phyloP scores from a whole-genome alignment of 768 basidiomycete genomes.

The Tephrocybe sp. region DNA sequence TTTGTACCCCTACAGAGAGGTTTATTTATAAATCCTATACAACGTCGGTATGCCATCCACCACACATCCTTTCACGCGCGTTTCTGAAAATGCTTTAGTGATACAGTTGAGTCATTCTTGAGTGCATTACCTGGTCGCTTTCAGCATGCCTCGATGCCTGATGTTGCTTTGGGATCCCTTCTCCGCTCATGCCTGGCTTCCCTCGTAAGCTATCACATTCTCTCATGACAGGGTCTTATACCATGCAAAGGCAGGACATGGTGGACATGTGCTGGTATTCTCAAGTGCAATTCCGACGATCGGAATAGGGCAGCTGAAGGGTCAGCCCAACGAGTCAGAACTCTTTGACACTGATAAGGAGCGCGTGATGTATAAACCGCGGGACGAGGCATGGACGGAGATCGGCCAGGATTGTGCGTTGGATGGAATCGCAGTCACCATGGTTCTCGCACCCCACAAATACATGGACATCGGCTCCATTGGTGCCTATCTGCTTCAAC shows the following conservation, averaged over 20 bases:
- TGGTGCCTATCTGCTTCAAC: conserved; percentile 39
- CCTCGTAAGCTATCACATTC: conserved; percentile 47
- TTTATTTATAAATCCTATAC: conserved; percentile 73
- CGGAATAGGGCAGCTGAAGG: conserved; percentile 69
- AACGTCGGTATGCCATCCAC: conserved; percentile 60
- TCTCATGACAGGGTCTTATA: conserved; percentile 1
- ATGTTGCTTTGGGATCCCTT: conserved; percentile 78
- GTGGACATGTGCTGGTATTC: conserved; percentile 79
- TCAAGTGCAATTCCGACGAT: conserved; percentile 66
- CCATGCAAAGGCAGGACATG: conserved; percentile 51
- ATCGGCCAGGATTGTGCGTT: conserved; percentile 88
- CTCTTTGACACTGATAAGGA: conserved; percentile 88
- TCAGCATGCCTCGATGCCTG: conserved; percentile 41
- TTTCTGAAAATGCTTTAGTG: conserved; percentile 32
- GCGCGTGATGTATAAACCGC: conserved; percentile 72
- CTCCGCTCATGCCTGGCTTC: conserved; percentile 70
- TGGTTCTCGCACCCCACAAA: conserved; percentile 81
- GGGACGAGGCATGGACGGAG: conserved; percentile 77
- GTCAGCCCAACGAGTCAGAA: conserved; percentile 58
- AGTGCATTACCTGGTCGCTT: conserved; percentile 63
- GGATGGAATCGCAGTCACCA: conserved; percentile 85
- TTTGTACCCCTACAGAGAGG: conserved; percentile 76
- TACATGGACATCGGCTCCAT: conserved; percentile 88
- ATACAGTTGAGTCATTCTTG: conserved; percentile 67
- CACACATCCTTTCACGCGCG: too few species aligned